phyloP scores from a whole-genome alignment of 2,329 filamentous ascomycete species.

The Paecilomyces formosus region DNA sequence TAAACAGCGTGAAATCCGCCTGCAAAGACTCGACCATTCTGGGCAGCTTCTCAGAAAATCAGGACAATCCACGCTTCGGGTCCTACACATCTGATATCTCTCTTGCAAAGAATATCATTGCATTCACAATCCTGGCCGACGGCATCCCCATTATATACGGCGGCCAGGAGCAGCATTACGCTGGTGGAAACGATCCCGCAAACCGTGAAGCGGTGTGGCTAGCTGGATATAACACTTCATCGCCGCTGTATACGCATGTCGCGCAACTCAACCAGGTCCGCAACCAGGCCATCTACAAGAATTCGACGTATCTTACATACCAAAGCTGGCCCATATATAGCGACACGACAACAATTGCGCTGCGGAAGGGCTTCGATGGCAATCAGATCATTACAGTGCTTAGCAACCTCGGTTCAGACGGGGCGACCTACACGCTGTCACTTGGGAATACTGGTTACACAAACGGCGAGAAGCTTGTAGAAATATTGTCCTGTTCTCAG shows the following conservation, averaged over 20 bases:
- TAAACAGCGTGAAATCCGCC: slow-evolving; percentile 14
- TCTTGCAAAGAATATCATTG: slow-evolving; percentile 53
- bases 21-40: slow-evolving; percentile 40
- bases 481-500: slow-evolving; percentile 27
- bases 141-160: slow-evolving; percentile 58
- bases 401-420: slow-evolving; percentile 29
- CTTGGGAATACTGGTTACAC: slow-evolving; percentile 36
- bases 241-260: slow-evolving; percentile 40
- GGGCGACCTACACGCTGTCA: slow-evolving; percentile 5
- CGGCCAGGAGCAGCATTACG: slow-evolving; percentile 56
- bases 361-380: slow-evolving; percentile 29
- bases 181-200: slow-evolving; percentile 39
- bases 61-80: slow-evolving; percentile 50
- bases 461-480: slow-evolving; percentile 19
- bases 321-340: slow-evolving; percentile 28
- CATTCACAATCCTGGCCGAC: slow-evolving; percentile 52
- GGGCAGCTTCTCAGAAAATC: slow-evolving; percentile 52
- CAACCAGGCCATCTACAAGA: slow-evolving; percentile 24
- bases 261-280: slow-evolving; percentile 40
- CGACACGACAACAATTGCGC: slow-evolving; percentile 28
- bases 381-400: slow-evolving; percentile 25
- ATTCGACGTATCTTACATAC: slow-evolving; percentile 26
- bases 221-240: slow-evolving; percentile 36
- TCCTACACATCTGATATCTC: slow-evolving; percentile 46
- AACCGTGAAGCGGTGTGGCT: slow-evolving; percentile 51